Evolutionary conservation across 2,329 filamentous ascomycete genomes (phyloP), one percentile per base, ranked within the genome.

Genomic region (Cercospora nicotianae): DNA sequence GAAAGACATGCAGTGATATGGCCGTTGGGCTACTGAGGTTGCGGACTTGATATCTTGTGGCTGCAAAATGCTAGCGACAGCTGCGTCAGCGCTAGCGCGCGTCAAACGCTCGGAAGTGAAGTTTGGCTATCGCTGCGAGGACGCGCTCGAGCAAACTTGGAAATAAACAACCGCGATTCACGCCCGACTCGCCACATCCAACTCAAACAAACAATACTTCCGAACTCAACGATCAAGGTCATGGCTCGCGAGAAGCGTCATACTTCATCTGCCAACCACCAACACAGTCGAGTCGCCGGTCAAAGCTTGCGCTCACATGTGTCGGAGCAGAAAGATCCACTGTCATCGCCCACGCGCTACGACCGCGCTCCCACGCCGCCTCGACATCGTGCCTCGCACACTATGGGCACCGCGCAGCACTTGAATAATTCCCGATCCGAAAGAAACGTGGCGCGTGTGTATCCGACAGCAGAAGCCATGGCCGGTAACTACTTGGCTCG

Each of bases 71-170:
- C 45, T 51, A 51, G 60, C 60, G 60, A 55, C 48, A 42, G 13
- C 13, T 12, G n/a, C 26, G 39, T 31, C 28, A 18, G 18, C 42
- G 39, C 26, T 12, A 28, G 18, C 26, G 39, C 26, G 28, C 42
- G 59, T 45, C 59, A 28, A 18, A n/a, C 16, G 26, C 9, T 23
- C 30, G 23, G 10, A 62, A 36, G 61, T 63, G 61, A 63, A 57
- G 61, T 26, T 33, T 53, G 31, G 26, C 60, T 10, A 31, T 63
- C 13, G 30, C 61, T 33, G n/a, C 20, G 61, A 31, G 18, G 48
- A 63, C 18, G 30, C 45, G 30, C 61, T 31, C 9, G n/a, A 63
- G 61, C 48, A 63, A 63, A 63, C 61, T 53, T 23, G 45, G n/a
- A 51, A 10, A 39, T 26, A 57, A 39, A 31, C 13, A 55, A 16